These are phyloP conservation scores for Phytopythium aichiense DNA, from an alignment of 352 stramenopile species.

Conservation along the genomic window DNA sequence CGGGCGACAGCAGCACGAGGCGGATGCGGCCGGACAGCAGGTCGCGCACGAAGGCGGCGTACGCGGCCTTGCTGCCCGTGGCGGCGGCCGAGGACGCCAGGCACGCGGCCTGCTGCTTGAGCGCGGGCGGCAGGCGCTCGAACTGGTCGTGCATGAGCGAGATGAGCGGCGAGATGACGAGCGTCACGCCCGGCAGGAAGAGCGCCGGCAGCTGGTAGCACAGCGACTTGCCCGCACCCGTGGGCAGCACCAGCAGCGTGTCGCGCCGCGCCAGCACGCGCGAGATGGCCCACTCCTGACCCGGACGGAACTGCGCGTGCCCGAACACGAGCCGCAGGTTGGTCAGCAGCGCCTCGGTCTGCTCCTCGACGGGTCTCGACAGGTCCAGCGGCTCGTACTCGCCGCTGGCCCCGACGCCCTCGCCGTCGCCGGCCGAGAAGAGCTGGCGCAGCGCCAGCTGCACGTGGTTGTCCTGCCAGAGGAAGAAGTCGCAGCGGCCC, in stretches of 20 bases:
- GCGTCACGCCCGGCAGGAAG: conserved; percentile 82
- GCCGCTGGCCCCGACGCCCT: no score
- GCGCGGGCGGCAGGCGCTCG: conserved; percentile 61
- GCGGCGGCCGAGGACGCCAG: conserved; percentile 32
- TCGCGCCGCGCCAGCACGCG: conserved; percentile 57
- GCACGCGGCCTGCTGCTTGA: conserved; percentile 54
- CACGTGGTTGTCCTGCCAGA: conserved; percentile 79
- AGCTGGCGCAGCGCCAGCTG: conserved; percentile 58
- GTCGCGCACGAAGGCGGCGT: conserved; percentile 64
- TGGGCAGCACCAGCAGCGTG: conserved; percentile 94
- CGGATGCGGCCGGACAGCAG: conserved; percentile 59
- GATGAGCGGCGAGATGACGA: conserved; percentile 93
- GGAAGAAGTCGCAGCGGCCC: conserved; percentile 80
- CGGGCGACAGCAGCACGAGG: conserved; percentile 90
- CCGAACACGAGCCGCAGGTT: conserved; percentile 86
- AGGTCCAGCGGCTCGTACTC: conserved; percentile 57
- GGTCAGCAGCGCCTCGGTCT: conserved; percentile 47
- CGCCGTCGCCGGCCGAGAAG: no score
- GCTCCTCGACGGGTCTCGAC: conserved; percentile 31
- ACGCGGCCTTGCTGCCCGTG: conserved; percentile 45
- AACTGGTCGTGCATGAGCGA: conserved; percentile 94
- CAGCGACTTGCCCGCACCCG: conserved; percentile 97
- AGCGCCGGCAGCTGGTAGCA: conserved; percentile 95
- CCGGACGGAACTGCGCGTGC: conserved; percentile 69
- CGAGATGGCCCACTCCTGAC: conserved; percentile 82